Conservation (phyloP, 257 asterid genomes). For the Sherardia arvensis region DNA sequence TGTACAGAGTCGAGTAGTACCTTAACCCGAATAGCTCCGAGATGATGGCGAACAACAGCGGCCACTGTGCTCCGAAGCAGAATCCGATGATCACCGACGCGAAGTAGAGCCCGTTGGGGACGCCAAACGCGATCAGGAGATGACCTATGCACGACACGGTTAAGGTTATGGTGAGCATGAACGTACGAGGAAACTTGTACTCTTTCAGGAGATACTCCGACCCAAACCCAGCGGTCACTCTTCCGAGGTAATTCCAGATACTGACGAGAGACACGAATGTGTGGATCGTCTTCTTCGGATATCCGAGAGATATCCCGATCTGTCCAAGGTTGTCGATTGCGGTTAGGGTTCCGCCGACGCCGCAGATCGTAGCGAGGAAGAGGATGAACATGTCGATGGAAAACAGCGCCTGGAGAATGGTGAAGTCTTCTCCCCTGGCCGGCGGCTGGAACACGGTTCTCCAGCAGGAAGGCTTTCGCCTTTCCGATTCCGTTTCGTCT, state of each 20-base stretch:
- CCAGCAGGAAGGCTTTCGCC: conserved; percentile 70
- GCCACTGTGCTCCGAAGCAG: conserved; percentile 90
- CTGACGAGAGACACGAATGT: conserved; percentile 80
- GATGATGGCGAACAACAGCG: conserved; percentile 62
- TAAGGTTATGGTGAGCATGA: conserved; percentile 41
- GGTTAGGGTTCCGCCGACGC: conserved; percentile 72
- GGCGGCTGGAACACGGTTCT: conserved; percentile 49
- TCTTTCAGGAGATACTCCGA: conserved; percentile 48
- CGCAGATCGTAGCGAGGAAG: conserved; percentile 58
- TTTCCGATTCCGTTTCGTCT: not conserved
- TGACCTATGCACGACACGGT: conserved; percentile 53
- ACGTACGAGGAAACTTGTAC: conserved; percentile 57
- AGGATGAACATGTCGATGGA: conserved; percentile 52
- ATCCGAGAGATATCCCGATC: conserved; percentile 53
- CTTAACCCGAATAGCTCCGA: conserved; percentile 76
- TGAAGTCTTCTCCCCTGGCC: conserved; percentile 53
- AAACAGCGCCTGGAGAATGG: conserved; percentile 71
- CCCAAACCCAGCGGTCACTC: conserved; percentile 58
- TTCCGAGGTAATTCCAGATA: conserved; percentile 72
- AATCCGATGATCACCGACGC: conserved; percentile 75
- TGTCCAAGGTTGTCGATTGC: conserved; percentile 72
- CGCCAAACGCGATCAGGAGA: conserved; percentile 49
- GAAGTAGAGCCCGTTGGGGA: conserved; percentile 49
- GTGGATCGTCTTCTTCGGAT: conserved; percentile 47
- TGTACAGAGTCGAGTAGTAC: conserved; percentile 65